Base-by-base conservation (phyloP, 352 stramenopile species). In the Pythium dissotocum region DNA sequence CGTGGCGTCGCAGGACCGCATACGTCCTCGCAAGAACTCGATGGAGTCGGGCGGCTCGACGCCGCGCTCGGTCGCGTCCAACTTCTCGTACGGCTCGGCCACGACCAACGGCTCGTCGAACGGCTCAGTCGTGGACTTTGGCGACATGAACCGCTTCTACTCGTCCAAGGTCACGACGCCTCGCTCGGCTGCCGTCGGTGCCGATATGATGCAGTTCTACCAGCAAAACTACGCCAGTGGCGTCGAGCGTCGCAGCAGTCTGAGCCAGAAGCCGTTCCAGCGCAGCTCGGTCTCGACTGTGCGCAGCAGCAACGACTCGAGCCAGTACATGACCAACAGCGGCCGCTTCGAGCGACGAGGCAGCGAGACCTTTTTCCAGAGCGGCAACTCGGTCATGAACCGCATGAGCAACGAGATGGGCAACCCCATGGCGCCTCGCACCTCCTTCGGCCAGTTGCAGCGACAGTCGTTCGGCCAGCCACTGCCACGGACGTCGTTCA, bases 121-220 rank as follows among this genome's bases (percentile, higher is more conserved):
- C 55, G 77, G 76, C 24, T 90, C 80, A 12, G 77, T 93, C 57
- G 89, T 88, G 36, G 85, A 93, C 63, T 66, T 93, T 21, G 85
- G 85, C 53, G 85, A 93, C 64, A 89, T 93, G 85, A 81, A 88
- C 78, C 86, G 85, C 58, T 93, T 91, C 61, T 91, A 93, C 67
- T 71, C 63, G 24, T 58, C 40, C 63, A 70, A 75, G 63, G 63
- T 65, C 18, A 51, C 52, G 46, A 70, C 61, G 6, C 68, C 68
- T 7, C 61, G 68, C 30, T 74, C 68, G n/a, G 61, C 61, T 12
- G 61, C 58, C 21, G 57, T 74, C 28, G 68, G 61, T 40, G 56
- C 60, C 30, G 68, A 74, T 44, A 74, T 74, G 68, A 36, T 74
- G 32, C 61, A 63, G 33, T 74, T 74, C 35, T 74, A 74, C 53